These are phyloP conservation scores for Hura crepitans DNA, from an alignment of 441 rosid genomes.

Conservation along the genomic window DNA sequence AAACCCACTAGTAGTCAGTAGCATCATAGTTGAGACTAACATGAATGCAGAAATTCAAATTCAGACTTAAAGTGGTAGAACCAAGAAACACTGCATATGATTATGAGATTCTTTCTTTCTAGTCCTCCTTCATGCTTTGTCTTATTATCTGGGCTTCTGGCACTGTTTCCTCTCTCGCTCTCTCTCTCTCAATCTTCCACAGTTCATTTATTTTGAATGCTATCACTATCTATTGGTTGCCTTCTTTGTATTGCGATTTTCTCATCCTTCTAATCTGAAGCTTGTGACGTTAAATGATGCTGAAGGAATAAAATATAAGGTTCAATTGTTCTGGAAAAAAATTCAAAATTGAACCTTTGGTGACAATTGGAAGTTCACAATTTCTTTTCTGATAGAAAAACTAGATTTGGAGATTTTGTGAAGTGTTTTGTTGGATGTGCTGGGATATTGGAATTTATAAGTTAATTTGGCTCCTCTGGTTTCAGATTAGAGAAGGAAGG, in stretches of 20 bases:
- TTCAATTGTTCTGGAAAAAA: not conserved
- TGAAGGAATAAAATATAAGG: not conserved
- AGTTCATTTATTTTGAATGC: too few relatives aligned
- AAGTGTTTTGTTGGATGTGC: not conserved
- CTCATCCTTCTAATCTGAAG: not conserved
- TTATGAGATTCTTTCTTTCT: too few relatives aligned
- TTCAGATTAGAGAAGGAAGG: conserved; percentile 87
- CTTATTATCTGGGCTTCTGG: too few relatives aligned
- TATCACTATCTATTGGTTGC: too few relatives aligned
- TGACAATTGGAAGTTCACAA: not conserved
- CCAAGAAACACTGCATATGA: too few relatives aligned
- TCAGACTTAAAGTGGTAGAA: too few relatives aligned
- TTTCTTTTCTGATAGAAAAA: not conserved
- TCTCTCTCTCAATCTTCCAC: too few relatives aligned
- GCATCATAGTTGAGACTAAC: too few relatives aligned
- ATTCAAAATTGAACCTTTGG: not conserved
- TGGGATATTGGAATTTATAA: not conserved
- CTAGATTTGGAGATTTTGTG: not conserved
- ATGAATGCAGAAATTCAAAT: too few relatives aligned
- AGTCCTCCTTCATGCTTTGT: too few relatives aligned
- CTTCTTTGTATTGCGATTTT: not conserved
- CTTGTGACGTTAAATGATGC: not conserved
- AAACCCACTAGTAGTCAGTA: too few relatives aligned
- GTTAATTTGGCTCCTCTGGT: not conserved
- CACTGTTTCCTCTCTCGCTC: too few relatives aligned